Base-by-base conservation (phyloP, 352 stramenopile species). In the Globisporangium uncinulatum region DNA sequence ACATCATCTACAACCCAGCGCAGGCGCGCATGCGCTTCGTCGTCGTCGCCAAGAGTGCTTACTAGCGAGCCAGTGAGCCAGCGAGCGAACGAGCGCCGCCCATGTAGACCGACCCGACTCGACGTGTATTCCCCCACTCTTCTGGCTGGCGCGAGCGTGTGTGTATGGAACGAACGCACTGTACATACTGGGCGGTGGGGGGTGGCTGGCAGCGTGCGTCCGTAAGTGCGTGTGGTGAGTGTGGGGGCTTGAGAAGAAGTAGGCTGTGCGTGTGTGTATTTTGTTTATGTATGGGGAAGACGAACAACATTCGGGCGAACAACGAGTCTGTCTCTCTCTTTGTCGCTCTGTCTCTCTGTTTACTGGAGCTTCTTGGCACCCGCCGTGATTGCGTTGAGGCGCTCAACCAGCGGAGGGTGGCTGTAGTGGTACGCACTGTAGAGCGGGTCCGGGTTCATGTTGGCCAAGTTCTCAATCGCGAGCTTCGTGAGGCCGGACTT, bases 371-470 rank as follows among this genome's bases (percentile, higher is more conserved):
- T 89, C 70, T 87, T 88, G 14, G 69, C 75, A 41, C 74, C 63
- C 4, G 57, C 63, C 1, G 70, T 70, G 57, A 99, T 98, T n/a
- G 94, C 95, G 44, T 82, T 87, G 8, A 99, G 77, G 14, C 97
- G 85, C 69, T 99, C 94, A 4, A 99, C 83, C 36, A 99, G 75
- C 43, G 96, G 94, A 36, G 97, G 97, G 71, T 99, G 97, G 64
- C 80, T 97, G 77, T 99, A 98, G 79, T 99, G 96, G 68, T 98
- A 98, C 13, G 86, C 90, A 36, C 83, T 96, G 76, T 98, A 99
- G 63, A 94, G 86, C 55, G 53, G 62, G 74, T 99, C 96, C 41
- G 93, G 89, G 67, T 97, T 97, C 91, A 99, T 98, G 66, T 98
- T 98, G 63, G 86, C 87, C 24, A 99, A 73, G 69, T 99, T 99